A percentile compares a stretch with the other conserved stretches of the same genome.
Conservation (phyloP, 441 rosid genomes). For the Raphanus hybrid region DNA sequence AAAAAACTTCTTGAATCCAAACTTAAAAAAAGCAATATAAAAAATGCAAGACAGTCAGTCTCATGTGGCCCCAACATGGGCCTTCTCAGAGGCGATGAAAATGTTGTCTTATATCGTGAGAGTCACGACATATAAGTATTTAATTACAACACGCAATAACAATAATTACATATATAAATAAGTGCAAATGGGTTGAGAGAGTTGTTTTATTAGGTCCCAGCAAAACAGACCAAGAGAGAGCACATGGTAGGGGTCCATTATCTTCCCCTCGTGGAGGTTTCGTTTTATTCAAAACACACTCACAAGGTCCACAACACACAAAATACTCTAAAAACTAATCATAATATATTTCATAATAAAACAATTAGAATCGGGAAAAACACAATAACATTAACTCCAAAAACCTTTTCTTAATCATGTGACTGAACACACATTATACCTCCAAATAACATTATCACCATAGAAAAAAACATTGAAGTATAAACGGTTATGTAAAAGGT, state of each 20-base stretch:
- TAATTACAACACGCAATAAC: slow-evolving; percentile 23
- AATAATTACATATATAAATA: background rate
- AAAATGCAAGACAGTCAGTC: slow-evolving; percentile 10
- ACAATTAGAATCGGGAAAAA: background rate
- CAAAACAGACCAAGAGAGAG: slow-evolving; percentile 6
- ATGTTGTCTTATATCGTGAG: slow-evolving; percentile 36
- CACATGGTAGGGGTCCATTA: slow-evolving; percentile 43
- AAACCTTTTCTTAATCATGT: slow-evolving; percentile 21
- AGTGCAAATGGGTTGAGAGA: slow-evolving; percentile 27
- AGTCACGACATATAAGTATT: slow-evolving; percentile 26
- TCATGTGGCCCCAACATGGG: slow-evolving; percentile 41
- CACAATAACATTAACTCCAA: background rate
- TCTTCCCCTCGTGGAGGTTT: slow-evolving; percentile 38
- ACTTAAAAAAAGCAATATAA: slow-evolving; percentile 5
- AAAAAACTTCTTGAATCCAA: slow-evolving; percentile 9
- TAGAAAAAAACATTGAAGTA: slow-evolving; percentile 6
- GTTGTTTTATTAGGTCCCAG: slow-evolving; percentile 35
- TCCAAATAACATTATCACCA: slow-evolving; percentile 23
- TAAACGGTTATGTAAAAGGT: slow-evolving; percentile 32
- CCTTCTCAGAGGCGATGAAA: slow-evolving; percentile 33
- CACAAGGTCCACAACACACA: slow-evolving; percentile 23
- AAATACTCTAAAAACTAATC: slow-evolving; percentile 8
- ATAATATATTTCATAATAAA: background rate
- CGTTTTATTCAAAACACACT: slow-evolving; percentile 30
- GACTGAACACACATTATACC: slow-evolving; percentile 24